Percentiles rank a stretch among this genome's conserved stretches.
phyloP scores from a whole-genome alignment of 805 yeast species.

The Debaryomyces tyrocola region DNA sequence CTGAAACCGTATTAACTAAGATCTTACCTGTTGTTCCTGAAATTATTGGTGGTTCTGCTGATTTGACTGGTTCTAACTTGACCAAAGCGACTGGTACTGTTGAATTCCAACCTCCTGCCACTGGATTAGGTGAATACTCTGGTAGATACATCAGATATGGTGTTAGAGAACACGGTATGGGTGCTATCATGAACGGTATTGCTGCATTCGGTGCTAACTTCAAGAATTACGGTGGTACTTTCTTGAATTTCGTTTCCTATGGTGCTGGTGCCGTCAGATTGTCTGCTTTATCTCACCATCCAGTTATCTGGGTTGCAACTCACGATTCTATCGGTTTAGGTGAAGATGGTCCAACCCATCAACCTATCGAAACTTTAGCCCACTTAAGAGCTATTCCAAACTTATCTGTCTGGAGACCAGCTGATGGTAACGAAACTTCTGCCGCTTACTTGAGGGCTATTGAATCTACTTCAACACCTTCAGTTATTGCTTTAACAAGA shows the following conservation, averaged over 20 bases:
- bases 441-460: constrained; percentile 76
- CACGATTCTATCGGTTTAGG: constrained; percentile 90
- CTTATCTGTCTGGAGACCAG: constrained; percentile 87
- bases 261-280: constrained; percentile 88
- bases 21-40: constrained; percentile 74
- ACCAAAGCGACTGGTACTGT: constrained; percentile 82
- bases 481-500: constrained; percentile 76
- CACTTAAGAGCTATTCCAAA: constrained; percentile 86
- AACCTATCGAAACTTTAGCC: constrained; percentile 86
- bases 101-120: constrained; percentile 88
- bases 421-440: constrained; percentile 86
- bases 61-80: constrained; percentile 94
- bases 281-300: constrained; percentile 80
- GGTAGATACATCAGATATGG: constrained; percentile 98
- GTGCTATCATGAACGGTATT: constrained; percentile 97
- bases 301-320: constrained; percentile 84
- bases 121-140: constrained; percentile 78
- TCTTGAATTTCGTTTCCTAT: constrained; percentile 86
- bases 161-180: constrained; percentile 99
- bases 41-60: constrained; percentile 97
- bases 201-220: constrained; percentile 85
- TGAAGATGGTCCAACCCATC: constrained; percentile 94
- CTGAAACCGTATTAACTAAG: constrained; percentile 72
- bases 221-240: constrained; percentile 95
- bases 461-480: constrained; percentile 63